Percentiles rank a stretch among this genome's conserved stretches.
Evolutionary conservation across 2,329 filamentous ascomycete genomes (phyloP).

Genomic region (Claviceps sorghi): DNA sequence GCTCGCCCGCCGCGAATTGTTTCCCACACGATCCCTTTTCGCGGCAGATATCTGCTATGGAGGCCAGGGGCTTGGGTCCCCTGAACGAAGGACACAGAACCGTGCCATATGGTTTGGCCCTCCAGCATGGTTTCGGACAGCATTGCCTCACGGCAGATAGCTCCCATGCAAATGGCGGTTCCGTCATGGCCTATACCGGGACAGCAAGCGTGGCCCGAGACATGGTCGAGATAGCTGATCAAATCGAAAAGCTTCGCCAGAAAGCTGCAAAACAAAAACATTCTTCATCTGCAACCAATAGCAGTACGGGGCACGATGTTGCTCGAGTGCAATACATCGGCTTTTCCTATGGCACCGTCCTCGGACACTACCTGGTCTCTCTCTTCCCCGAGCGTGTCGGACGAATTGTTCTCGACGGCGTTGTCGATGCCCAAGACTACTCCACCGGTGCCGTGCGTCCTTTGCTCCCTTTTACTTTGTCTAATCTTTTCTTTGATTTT

Average conservation of each 20-base stretch:
- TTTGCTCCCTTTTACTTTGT: background rate
- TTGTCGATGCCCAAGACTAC: constrained; percentile 17
- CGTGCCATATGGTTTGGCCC: constrained; percentile 4
- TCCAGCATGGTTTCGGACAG: constrained; percentile 10
- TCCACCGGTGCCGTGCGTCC: constrained; percentile 15
- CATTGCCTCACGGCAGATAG: constrained; percentile 12
- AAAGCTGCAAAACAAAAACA: background rate
- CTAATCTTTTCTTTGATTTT: background rate
- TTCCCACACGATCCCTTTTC: constrained; percentile 10
- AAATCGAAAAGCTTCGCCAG: constrained; percentile 4
- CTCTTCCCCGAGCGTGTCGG: constrained; percentile 17
- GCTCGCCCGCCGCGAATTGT: constrained; percentile 4
- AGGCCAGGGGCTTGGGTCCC: background rate
- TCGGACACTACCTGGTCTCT: constrained; percentile 12
- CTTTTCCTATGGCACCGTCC: constrained; percentile 24
- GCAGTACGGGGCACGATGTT: background rate
- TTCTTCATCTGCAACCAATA: background rate
- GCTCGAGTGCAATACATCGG: constrained; percentile 29
- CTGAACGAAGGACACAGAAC: background rate
- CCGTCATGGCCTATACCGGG: constrained; percentile 14
- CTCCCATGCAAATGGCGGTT: constrained; percentile 3
- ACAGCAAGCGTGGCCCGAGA: constrained; percentile 7
- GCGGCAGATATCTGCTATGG: background rate
- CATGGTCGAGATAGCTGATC: constrained; percentile 5
- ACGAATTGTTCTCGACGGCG: constrained; percentile 22